Evolutionary conservation across 2,329 filamentous ascomycete species (phyloP).

Genomic region (Phyllosticta citrichinensis): DNA sequence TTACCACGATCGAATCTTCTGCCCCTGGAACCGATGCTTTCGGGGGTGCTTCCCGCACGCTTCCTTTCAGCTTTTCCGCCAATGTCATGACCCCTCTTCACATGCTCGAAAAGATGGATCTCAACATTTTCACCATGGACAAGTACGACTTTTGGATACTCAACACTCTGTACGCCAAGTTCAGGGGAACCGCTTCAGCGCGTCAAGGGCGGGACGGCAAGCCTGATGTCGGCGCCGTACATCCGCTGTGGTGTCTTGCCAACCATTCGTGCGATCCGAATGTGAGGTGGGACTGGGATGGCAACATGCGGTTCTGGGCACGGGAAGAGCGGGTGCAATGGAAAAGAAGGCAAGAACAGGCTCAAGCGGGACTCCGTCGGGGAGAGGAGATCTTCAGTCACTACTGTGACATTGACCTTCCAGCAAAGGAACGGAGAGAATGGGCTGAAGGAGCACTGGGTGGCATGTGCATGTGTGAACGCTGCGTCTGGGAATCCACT

Average conservation of each 20-base stretch:
- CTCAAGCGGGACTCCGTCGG: slow-evolving; percentile 53
- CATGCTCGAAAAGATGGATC: slow-evolving; percentile 73
- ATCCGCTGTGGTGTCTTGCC: slow-evolving; percentile 91
- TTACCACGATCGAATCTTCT: slow-evolving; percentile 6
- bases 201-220: slow-evolving; percentile 60
- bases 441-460: slow-evolving; percentile 85
- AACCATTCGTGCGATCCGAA: slow-evolving; percentile 97
- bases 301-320: slow-evolving; percentile 61
- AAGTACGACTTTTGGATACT: slow-evolving; percentile 70
- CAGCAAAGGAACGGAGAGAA: slow-evolving; percentile 71
- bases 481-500: slow-evolving; percentile 60
- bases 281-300: slow-evolving; percentile 88
- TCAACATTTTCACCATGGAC: slow-evolving; percentile 53
- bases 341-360: slow-evolving; percentile 14
- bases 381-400: slow-evolving; percentile 87
- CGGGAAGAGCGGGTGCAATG: slow-evolving; percentile 48
- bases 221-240: slow-evolving; percentile 85
- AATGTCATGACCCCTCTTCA: slow-evolving; percentile 68
- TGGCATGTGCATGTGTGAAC: slow-evolving; percentile 75
- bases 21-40: slow-evolving; percentile 14
- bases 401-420: slow-evolving; percentile 78
- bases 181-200: slow-evolving; percentile 84
- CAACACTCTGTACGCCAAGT: slow-evolving; percentile 88
- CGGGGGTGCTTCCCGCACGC: slow-evolving; percentile 40
- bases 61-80: slow-evolving; percentile 69